Base-by-base conservation (phyloP, 108 stramenopile species). In the Cyclostephanos invisitatus region DNA sequence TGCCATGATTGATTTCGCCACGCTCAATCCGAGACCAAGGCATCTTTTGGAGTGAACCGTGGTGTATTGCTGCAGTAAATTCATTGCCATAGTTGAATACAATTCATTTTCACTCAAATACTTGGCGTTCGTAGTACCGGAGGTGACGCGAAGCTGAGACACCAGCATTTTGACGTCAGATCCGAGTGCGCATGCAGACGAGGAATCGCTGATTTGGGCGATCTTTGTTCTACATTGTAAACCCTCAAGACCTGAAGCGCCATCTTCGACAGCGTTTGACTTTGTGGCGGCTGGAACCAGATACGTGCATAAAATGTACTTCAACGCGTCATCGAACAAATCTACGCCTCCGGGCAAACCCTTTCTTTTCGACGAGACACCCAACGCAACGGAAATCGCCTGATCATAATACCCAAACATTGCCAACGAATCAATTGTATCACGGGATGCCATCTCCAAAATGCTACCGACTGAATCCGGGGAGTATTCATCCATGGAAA, bases 371-470 rank as follows among this genome's bases (percentile, higher is more conserved):
- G 70, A 58, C 12, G 86, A 78, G 20, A 75, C 36, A 12, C 70
- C 70, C 29, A 62, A 48, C 0, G 91, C 75, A n/a, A 93, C 60
- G 11, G 80, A 62, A 42, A 91, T 74, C 14, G 88, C 92, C 17
- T 85, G 60, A 58, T 83, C 85, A 59, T 83, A 85, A 66, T 93
- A 90, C 32, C 91, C 91, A 53, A 74, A 62, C 38, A 78, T 49
- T 42, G 86, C 87, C n/a, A 92, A 55, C 10, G 61, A 63, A 42
- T 89, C 86, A 71, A 92, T 82, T 10, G 75, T 74, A 21, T 68
- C 74, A 22, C 29, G 55, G 12, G 68, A 64, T 40, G 69, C 28
- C 38, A 68, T 54, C 42, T 78, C 67, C 37, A 84, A 64, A 36
- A 84, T 81, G 44, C 29, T 73, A 10, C 35, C 36, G 9, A 78